Evolutionary conservation across 805 yeast species (phyloP).

Genomic region (Priceomyces haplophilus): DNA sequence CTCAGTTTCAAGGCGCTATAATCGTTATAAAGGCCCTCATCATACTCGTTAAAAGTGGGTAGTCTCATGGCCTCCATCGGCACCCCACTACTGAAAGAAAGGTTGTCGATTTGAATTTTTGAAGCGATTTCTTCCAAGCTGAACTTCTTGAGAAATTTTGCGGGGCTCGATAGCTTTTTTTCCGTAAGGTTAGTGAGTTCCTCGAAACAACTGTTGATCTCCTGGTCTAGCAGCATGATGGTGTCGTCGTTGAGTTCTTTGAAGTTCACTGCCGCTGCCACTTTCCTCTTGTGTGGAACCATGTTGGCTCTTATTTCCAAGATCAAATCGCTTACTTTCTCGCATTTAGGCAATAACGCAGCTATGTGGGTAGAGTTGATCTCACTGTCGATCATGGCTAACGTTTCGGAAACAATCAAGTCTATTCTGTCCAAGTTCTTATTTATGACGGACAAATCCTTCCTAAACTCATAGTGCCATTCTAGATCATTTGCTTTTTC

Average conservation of each 20-base stretch:
- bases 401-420: constrained; percentile 19
- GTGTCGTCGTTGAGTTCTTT: constrained; percentile 26
- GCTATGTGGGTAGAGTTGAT: constrained; percentile 4
- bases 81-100: constrained; percentile 9
- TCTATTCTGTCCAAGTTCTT: constrained; percentile 24
- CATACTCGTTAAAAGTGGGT: constrained; percentile 31
- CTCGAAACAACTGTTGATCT: constrained; percentile 24
- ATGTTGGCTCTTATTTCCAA: constrained; percentile 23
- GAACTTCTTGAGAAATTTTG: constrained; percentile 13
- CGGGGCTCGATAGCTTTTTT: constrained; percentile 17
- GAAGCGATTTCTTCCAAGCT: constrained; percentile 18
- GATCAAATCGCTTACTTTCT: constrained; percentile 22
- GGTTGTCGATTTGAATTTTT: constrained; percentile 22
- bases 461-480: constrained; percentile 28
- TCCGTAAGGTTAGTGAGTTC: constrained; percentile 15
- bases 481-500: constrained; percentile 11
- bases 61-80: constrained; percentile 19
- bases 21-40: constrained; percentile 36
- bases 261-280: constrained; percentile 27
- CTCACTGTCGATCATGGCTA: constrained; percentile 6
- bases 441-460: constrained; percentile 15
- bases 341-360: constrained; percentile 23
- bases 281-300: constrained; percentile 18
- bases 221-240: constrained; percentile 21
- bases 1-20: constrained; percentile 41